These are phyloP conservation scores for Penicillium glabrum DNA, from an alignment of 2,329 filamentous ascomycete genomes.

Conservation along the genomic window DNA sequence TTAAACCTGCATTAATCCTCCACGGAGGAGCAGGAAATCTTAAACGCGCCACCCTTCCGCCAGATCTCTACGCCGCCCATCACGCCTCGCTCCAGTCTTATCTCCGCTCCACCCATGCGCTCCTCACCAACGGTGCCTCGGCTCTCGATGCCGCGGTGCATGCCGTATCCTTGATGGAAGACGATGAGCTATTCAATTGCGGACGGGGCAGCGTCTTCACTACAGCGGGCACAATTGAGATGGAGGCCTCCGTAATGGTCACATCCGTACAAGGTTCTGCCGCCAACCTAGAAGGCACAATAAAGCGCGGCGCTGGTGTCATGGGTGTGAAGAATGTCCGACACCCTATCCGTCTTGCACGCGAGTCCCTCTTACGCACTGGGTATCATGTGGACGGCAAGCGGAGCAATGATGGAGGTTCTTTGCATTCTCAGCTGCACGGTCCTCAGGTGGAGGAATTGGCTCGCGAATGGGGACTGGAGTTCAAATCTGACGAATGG, in stretches of 20 bases:
- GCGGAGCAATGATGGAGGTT: conserved; percentile 36
- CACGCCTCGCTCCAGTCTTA: conserved; percentile 62
- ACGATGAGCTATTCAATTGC: conserved; percentile 80
- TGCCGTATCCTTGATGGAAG: conserved; percentile 73
- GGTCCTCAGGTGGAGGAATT: conserved; percentile 69
- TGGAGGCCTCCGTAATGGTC: conserved; percentile 87
- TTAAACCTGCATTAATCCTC: conserved; percentile 63
- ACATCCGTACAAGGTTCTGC: conserved; percentile 42
- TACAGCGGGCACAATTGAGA: conserved; percentile 75
- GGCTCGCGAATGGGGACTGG: conserved; percentile 62
- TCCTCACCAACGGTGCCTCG: conserved; percentile 47
- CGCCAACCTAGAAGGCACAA: conserved; percentile 40
- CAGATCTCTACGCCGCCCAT: conserved; percentile 59
- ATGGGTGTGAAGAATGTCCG: conserved; percentile 72
- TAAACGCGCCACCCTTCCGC: conserved; percentile 58
- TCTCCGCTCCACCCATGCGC: conserved; percentile 49
- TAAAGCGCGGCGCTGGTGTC: conserved; percentile 76
- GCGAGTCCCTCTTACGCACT: conserved; percentile 62
- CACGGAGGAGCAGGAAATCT: conserved; percentile 75
- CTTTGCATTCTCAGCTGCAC: conserved; percentile 65
- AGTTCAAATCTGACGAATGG: conserved; percentile 68
- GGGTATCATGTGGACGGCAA: conserved; percentile 60
- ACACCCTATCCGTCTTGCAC: conserved; percentile 75
- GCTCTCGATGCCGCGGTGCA: conserved; percentile 74
- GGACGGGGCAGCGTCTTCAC: conserved; percentile 86